Percentiles rank a stretch among this genome's conserved stretches.
These are phyloP conservation scores for Nannochloris sp. DNA, from an alignment of 139 green algal species.

Conservation along the genomic window DNA sequence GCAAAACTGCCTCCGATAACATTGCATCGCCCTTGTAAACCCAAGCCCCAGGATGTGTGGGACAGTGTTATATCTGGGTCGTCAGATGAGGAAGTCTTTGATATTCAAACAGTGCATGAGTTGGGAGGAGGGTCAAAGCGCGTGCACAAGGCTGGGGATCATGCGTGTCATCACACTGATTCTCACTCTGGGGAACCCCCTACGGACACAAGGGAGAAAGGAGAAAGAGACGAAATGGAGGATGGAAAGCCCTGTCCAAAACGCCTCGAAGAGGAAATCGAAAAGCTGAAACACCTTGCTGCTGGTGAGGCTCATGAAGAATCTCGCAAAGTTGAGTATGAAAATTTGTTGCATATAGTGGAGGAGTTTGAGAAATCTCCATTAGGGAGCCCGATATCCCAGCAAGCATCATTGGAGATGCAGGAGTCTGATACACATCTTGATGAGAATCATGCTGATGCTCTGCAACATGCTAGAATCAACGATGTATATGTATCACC, in stretches of 20 bases:
- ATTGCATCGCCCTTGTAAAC: too few species aligned
- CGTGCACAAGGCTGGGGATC: not conserved
- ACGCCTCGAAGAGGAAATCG: not conserved
- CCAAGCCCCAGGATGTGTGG: conserved; percentile 14
- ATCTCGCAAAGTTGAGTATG: not conserved
- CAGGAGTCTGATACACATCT: too few species aligned
- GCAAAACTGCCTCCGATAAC: conserved; percentile 7
- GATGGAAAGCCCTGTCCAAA: not conserved
- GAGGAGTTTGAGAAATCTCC: not conserved
- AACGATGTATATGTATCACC: conserved; percentile 6
- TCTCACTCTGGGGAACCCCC: not conserved
- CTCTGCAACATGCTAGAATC: not conserved
- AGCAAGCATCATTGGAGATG: too few species aligned
- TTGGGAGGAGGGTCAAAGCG: not conserved
- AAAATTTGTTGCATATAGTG: not conserved
- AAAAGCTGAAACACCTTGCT: not conserved
- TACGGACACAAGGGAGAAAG: not conserved
- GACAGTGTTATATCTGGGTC: conserved; percentile 17
- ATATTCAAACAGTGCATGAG: conserved; percentile 12
- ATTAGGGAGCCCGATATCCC: too few species aligned
- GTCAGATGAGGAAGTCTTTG: conserved; percentile 14
- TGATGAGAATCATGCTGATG: too few species aligned
- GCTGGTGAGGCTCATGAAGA: not conserved
- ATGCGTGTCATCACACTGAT: not conserved
- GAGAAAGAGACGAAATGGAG: not conserved